These are phyloP conservation scores for Didymella exigua DNA, from an alignment of 2,329 filamentous ascomycete species.

Conservation along the genomic window DNA sequence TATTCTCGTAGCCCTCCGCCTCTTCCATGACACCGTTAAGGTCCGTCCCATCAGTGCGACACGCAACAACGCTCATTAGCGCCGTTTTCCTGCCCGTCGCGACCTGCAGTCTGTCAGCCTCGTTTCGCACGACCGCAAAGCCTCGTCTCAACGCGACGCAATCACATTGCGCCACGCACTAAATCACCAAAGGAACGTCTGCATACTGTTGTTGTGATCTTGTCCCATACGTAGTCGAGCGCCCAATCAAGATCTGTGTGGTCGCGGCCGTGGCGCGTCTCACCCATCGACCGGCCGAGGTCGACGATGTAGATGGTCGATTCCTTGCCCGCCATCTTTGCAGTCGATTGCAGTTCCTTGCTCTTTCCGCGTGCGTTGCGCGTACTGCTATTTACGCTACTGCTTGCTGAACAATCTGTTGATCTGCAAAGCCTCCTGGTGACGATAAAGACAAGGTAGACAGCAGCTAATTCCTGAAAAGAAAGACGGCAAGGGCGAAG, in stretches of 20 bases:
- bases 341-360: slow-evolving; percentile 1
- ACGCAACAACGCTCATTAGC: slow-evolving; percentile 77
- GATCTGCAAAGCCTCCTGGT: background rate
- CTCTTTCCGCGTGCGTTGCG: slow-evolving; percentile 2
- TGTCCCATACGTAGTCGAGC: slow-evolving; percentile 95
- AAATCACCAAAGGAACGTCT: slow-evolving; percentile 33
- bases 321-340: slow-evolving; percentile 87
- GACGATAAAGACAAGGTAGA: background rate
- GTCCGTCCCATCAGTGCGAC: slow-evolving; percentile 70
- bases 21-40: slow-evolving; percentile 58
- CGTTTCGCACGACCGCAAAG: background rate
- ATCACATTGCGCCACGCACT: slow-evolving; percentile 17
- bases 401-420: background rate
- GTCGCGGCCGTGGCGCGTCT: slow-evolving; percentile 70
- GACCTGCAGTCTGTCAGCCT: slow-evolving; percentile 49
- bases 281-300: slow-evolving; percentile 82
- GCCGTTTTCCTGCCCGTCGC: slow-evolving; percentile 75
- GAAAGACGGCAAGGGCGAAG: background rate
- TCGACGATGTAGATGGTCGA: slow-evolving; percentile 92
- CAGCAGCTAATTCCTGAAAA: background rate
- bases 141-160: background rate
- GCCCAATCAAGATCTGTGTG: slow-evolving; percentile 87
- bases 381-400: background rate
- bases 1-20: slow-evolving; percentile 77
- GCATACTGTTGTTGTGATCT: slow-evolving; percentile 74